A percentile compares a stretch with the other conserved stretches of the same genome.
Evolutionary conservation across 371 early-diverging fungal species (phyloP).

Genomic region (Mortierella sp.): DNA sequence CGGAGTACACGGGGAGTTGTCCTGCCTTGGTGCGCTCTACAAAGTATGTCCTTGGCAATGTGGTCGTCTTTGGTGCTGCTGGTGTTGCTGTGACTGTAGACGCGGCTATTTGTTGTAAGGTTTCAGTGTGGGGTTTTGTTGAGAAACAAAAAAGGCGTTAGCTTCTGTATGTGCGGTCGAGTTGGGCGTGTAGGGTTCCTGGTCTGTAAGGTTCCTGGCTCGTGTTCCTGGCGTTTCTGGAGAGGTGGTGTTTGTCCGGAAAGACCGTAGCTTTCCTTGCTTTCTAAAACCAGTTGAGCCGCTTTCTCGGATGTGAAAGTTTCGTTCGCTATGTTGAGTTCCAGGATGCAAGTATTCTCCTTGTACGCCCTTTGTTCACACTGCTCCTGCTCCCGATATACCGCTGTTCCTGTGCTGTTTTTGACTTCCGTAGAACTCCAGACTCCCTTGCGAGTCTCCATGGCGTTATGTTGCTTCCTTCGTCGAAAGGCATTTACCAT

Average conservation of each 20-base stretch:
- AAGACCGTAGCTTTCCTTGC: not conserved
- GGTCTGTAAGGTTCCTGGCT: not conserved
- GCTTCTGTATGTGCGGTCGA: not conserved
- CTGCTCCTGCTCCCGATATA: not conserved
- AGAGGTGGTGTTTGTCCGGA: not conserved
- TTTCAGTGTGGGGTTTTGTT: not conserved
- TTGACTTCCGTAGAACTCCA: too few relatives aligned
- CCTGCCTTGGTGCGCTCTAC: slow-evolving; percentile 54
- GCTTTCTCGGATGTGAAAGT: not conserved
- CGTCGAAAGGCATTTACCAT: slow-evolving; percentile 20
- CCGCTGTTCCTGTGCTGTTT: not conserved
- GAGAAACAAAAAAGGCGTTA: not conserved
- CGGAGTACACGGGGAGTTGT: slow-evolving; percentile 55
- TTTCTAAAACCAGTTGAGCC: not conserved
- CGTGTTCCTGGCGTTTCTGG: not conserved
- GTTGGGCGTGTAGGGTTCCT: not conserved
- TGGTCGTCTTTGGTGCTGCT: slow-evolving; percentile 25
- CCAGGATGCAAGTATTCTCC: not conserved
- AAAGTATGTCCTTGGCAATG: slow-evolving; percentile 51
- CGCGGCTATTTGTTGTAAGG: not conserved
- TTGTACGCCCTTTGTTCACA: not conserved
- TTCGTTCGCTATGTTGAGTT: not conserved
- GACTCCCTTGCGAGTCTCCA: not conserved
- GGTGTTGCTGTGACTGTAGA: not conserved
- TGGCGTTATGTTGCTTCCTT: not conserved